Conservation (phyloP, 2,329 filamentous ascomycete genomes). For the Aspergillus flavus region DNA sequence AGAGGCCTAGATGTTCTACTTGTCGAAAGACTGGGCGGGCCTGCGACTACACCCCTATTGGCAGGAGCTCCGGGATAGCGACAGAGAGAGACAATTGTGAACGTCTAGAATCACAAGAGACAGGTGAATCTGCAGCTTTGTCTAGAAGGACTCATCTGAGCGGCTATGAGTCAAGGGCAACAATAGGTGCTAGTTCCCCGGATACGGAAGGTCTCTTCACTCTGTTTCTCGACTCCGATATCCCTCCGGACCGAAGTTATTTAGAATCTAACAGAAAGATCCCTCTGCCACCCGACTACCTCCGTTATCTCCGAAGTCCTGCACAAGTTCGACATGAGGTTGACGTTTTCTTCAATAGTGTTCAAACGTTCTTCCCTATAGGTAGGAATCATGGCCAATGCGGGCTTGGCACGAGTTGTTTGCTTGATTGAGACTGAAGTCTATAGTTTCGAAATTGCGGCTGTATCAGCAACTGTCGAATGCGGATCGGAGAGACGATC, state of each 20-base stretch:
- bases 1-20: background rate
- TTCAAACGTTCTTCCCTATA: background rate
- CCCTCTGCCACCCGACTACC: background rate
- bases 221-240: background rate
- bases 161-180: background rate
- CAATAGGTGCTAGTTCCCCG: background rate
- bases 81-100: background rate
- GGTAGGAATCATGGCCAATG: background rate
- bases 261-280: background rate
- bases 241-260: background rate
- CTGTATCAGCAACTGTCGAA: background rate
- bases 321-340: background rate
- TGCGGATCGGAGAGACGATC: background rate
- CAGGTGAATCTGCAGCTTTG: background rate
- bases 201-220: background rate
- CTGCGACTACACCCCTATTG: background rate
- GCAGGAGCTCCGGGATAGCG: background rate
- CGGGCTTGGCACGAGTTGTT: background rate
- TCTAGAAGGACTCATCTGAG: background rate
- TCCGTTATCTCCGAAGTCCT: background rate
- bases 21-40: background rate
- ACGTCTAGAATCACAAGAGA: background rate
- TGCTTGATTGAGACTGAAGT: background rate
- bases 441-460: constrained; percentile 1
- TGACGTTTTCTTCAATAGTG: background rate